A percentile compares a stretch with the other conserved stretches of the same genome.
Conservation (phyloP, 2,329 filamentous ascomycete species). For the Pseudogymnoascus sp. region DNA sequence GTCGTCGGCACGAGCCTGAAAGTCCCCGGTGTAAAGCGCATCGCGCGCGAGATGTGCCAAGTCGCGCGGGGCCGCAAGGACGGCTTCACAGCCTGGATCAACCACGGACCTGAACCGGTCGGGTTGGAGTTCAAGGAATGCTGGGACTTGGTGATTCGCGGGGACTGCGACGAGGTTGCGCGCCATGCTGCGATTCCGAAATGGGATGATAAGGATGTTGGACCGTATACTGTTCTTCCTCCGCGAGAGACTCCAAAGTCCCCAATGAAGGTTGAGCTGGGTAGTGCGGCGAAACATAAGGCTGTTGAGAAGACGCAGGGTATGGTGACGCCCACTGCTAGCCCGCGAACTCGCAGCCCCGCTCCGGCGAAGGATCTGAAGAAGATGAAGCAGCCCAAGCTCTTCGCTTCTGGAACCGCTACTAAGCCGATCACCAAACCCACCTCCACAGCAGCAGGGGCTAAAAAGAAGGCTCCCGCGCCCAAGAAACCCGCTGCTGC, state of each 20-base stretch:
- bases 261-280: constrained; percentile 38
- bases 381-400: constrained; percentile 46
- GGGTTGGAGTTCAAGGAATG: constrained; percentile 82
- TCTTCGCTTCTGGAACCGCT: constrained; percentile 28
- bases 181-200: constrained; percentile 56
- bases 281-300: constrained; percentile 25
- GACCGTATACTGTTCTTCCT: constrained; percentile 40
- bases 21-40: constrained; percentile 81
- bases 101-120: constrained; percentile 75
- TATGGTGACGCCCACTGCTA: constrained; percentile 52
- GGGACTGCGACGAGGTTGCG: constrained; percentile 83
- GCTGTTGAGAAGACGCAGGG: constrained; percentile 38
- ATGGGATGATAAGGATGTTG: constrained; percentile 50
- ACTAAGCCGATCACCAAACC: constrained; percentile 3
- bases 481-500: constrained; percentile 13
- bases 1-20: constrained; percentile 95
- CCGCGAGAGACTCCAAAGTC: constrained; percentile 34
- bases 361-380: constrained; percentile 16
- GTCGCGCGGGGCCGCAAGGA: constrained; percentile 76
- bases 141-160: constrained; percentile 86
- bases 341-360: constrained; percentile 41
- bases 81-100: constrained; percentile 90
- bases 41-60: constrained; percentile 85
- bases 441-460: constrained; percentile 12
- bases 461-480: constrained; percentile 20